A percentile compares a stretch with the other conserved stretches of the same genome.
phyloP scores from a whole-genome alignment of 1,284 basidiomycete genomes.

The Ustilago cynodontis region DNA sequence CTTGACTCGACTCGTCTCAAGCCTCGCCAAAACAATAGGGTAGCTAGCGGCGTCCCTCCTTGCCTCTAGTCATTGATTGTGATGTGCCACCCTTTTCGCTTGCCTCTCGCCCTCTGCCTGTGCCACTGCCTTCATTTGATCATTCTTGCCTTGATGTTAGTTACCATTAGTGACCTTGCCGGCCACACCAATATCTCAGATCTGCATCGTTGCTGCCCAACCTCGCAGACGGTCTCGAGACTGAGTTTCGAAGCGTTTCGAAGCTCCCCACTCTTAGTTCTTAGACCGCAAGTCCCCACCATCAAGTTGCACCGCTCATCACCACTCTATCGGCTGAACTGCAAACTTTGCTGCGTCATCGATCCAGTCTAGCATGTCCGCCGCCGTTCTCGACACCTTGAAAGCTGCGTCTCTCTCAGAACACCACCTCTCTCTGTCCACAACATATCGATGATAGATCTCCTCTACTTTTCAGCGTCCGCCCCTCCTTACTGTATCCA shows the following conservation, averaged over 20 bases:
- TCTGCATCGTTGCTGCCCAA: neutral
- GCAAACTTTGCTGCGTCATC: constrained; percentile 4
- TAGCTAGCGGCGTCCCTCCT: too few relatives aligned
- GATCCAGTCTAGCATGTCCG: neutral
- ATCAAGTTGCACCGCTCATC: neutral
- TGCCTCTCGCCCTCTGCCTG: neutral
- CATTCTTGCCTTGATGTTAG: neutral
- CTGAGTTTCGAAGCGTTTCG: too few relatives aligned
- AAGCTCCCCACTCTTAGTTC: too few relatives aligned
- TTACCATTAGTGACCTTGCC: too few relatives aligned
- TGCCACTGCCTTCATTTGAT: too few relatives aligned
- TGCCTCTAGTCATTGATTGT: neutral
- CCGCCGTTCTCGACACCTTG: too few relatives aligned
- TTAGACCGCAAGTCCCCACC: neutral
- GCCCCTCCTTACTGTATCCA: neutral
- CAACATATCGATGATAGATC: neutral
- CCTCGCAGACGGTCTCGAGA: too few relatives aligned
- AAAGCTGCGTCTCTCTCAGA: too few relatives aligned
- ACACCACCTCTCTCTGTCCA: too few relatives aligned
- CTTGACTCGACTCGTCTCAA: neutral
- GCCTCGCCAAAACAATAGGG: neutral
- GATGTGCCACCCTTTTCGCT: neutral
- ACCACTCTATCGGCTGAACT: neutral
- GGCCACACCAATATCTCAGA: constrained; percentile 3
- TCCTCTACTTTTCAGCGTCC: neutral